Base-by-base conservation (phyloP, 805 yeast species). In the Helenozyma rhizophorensis region DNA sequence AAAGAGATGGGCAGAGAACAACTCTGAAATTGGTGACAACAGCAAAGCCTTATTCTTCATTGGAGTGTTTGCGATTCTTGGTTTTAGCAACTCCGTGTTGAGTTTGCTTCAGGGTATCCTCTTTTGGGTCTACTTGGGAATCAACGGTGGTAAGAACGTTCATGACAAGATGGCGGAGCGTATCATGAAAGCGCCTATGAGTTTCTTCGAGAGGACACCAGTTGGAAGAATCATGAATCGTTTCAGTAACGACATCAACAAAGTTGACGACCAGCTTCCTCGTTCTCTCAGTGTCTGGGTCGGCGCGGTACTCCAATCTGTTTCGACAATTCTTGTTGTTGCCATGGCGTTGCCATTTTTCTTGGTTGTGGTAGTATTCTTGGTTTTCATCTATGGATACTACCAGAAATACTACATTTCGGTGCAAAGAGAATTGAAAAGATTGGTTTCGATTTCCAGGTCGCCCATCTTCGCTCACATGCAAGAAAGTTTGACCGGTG, bases 341-440 rank as follows among this genome's bases (percentile, higher is more conserved):
- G 72, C 76, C 3, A 49, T 58, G 23, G 71, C 66, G 10, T 62
- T 80, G 65, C 87, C 87, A 6, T 45, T 62, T 16, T 77, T 78
- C 47, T 45, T 76, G 34, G 32, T 71, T 4, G 58, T 78, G 10
- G 67, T 78, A 23, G 56, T 60, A 1, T 36, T 64, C 2, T 58
- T 86, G 37, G 60, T 73, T 3, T 54, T 72, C 21, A 53, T 85
- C 30, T 87, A 86, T 57, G 54, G 73, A 28, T 79, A 81, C 54
- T 83, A 80, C 53, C 95, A 86, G 37, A 62, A 65, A 30, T 81
- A 70, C 56, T 88, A 83, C 54, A 71, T 96, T 57, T 93, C 93
- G 58, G 88, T 93, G 10, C 96, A 88, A 28, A 87, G 66, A 1
- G 98, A 44, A 19, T 32, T 42, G 15, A 36, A 79, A 33, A 76